Evolutionary conservation across 345 rosid species (phyloP).

Genomic region (Lenwebbia sp.): DNA sequence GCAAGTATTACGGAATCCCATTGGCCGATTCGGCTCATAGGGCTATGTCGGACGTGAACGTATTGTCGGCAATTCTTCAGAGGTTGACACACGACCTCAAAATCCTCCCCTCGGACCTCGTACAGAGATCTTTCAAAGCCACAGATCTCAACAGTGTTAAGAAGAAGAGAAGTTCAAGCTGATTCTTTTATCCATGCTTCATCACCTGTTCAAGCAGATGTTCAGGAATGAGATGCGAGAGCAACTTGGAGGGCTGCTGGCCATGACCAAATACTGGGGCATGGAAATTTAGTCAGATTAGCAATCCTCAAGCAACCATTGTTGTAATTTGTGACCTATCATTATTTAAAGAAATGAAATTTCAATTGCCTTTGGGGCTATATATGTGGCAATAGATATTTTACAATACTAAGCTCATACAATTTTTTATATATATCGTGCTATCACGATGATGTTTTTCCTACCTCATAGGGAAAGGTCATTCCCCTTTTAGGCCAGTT

Average conservation of each 20-base stretch:
- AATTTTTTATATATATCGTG: no score
- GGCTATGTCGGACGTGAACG: slow-evolving; percentile 72
- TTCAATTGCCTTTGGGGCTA: neutral
- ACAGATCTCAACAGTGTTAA: slow-evolving; percentile 17
- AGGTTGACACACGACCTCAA: slow-evolving; percentile 54
- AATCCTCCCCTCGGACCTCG: slow-evolving; percentile 34
- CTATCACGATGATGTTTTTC: no score
- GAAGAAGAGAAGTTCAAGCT: slow-evolving; percentile 35
- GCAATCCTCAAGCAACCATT: neutral
- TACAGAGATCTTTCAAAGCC: slow-evolving; percentile 32
- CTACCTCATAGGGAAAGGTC: no score
- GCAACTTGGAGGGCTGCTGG: neutral
- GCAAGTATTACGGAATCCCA: slow-evolving; percentile 24
- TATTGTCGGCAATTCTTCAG: slow-evolving; percentile 54
- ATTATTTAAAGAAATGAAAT: neutral
- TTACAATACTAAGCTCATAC: neutral
- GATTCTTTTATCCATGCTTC: neutral
- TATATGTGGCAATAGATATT: neutral
- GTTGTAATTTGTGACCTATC: neutral
- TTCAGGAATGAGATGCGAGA: neutral
- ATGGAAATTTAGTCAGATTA: neutral
- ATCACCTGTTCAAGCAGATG: neutral
- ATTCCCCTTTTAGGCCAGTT: no score
- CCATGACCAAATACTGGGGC: neutral
- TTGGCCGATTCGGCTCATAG: slow-evolving; percentile 64